A percentile compares a stretch with the other conserved stretches of the same genome.
Conservation (phyloP, 2,329 filamentous ascomycete genomes). For the Neofusicoccum parvum region DNA sequence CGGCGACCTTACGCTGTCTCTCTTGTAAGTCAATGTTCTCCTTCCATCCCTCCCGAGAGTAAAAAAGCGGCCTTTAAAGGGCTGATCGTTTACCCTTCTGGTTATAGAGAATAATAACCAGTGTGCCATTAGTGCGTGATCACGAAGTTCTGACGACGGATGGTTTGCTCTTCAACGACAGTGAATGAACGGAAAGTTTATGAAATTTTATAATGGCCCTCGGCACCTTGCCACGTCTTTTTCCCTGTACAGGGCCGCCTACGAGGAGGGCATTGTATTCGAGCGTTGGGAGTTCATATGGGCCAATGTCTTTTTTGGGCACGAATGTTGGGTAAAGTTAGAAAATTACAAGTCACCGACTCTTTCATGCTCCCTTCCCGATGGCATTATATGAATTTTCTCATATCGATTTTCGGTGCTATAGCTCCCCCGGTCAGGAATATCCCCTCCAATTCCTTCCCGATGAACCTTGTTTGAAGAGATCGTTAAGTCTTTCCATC, state of each 20-base stretch:
- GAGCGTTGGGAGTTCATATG: slow-evolving; percentile 16
- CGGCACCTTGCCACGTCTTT: not conserved
- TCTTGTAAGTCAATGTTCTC: slow-evolving; percentile 63
- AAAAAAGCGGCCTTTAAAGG: slow-evolving; percentile 2
- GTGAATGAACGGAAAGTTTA: slow-evolving; percentile 5
- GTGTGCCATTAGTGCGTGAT: slow-evolving; percentile 14
- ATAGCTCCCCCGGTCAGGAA: too few species aligned
- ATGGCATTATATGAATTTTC: too few species aligned
- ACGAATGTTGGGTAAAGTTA: too few species aligned
- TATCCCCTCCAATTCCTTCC: too few species aligned
- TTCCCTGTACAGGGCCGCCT: not conserved
- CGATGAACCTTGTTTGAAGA: too few species aligned
- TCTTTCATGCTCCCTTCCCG: too few species aligned
- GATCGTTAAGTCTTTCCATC: too few species aligned
- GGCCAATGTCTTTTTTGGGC: not conserved
- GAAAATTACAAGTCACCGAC: too few species aligned
- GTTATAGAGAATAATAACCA: slow-evolving; percentile 16
- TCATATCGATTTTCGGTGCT: too few species aligned
- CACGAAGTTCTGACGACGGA: slow-evolving; percentile 10
- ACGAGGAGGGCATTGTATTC: not conserved
- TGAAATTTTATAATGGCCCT: not conserved
- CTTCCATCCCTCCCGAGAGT: not conserved
- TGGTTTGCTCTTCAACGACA: slow-evolving; percentile 1
- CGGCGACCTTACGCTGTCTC: slow-evolving; percentile 76
- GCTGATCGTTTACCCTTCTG: slow-evolving; percentile 2